These are phyloP conservation scores for Salix koriyanagi DNA, from an alignment of 345 rosid species.

Conservation along the genomic window DNA sequence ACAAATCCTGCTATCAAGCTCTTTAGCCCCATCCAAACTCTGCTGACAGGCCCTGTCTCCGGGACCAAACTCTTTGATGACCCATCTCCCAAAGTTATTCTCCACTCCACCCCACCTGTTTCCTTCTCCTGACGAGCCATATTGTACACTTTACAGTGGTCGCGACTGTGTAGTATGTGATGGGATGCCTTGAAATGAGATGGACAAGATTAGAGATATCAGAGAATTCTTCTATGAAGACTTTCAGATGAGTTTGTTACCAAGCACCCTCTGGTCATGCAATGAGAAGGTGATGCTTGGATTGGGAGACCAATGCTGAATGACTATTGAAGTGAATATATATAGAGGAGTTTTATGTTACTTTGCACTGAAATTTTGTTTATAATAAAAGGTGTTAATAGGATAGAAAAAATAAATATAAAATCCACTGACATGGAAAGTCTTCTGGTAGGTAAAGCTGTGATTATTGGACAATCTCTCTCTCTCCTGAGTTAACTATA, in stretches of 20 bases:
- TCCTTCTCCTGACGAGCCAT: constrained; percentile 27
- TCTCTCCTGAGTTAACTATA: not conserved
- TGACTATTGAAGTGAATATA: not conserved
- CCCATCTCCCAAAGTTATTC: constrained; percentile 38
- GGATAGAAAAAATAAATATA: no score
- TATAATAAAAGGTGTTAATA: not conserved
- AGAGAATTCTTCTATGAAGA: not conserved
- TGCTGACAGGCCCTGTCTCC: constrained; percentile 10
- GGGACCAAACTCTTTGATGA: constrained; percentile 37
- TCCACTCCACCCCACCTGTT: constrained; percentile 38
- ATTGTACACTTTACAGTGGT: not conserved
- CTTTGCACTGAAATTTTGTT: not conserved
- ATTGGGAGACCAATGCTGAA: not conserved
- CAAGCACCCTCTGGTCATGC: constrained; percentile 13
- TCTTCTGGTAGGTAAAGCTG: constrained; percentile 25
- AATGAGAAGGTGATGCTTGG: not conserved
- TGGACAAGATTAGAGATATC: not conserved
- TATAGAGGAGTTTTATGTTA: not conserved
- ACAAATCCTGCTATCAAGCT: constrained; percentile 12
- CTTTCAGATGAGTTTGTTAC: not conserved
- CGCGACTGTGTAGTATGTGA: not conserved
- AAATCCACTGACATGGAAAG: constrained; percentile 1
- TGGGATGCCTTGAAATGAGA: not conserved
- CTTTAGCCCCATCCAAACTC: constrained; percentile 26
- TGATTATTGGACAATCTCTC: not conserved